Conservation (phyloP, 106 monocot genomes). For the Gastrodia elata region DNA sequence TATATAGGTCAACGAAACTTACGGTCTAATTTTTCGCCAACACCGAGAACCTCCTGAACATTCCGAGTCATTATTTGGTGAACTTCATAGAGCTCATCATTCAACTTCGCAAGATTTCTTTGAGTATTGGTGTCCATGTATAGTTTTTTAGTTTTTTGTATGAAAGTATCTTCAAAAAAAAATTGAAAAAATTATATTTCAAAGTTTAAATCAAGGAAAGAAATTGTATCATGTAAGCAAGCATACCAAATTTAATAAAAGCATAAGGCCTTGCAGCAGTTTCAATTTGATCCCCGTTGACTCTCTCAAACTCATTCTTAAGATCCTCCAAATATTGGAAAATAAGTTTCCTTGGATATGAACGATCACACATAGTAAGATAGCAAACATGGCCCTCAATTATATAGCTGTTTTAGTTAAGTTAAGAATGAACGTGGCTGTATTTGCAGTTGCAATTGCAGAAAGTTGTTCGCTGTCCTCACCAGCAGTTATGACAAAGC, state of each 20-base stretch:
- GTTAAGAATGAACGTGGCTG: constrained; percentile 15
- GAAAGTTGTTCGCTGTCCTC: background rate
- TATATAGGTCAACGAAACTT: constrained; percentile 25
- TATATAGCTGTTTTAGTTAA: constrained; percentile 70
- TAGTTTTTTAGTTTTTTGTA: constrained; percentile 96
- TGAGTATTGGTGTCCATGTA: constrained; percentile 92
- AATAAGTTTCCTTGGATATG: constrained; percentile 97
- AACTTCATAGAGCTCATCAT: constrained; percentile 97
- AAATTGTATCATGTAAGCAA: background rate
- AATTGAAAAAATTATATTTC: constrained; percentile 6
- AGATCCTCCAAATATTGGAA: constrained; percentile 98
- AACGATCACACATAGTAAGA: constrained; percentile 97
- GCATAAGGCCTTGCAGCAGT: constrained; percentile 98
- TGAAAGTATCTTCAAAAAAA: constrained; percentile 72
- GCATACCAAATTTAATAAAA: constrained; percentile 95
- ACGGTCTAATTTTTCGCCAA: constrained; percentile 97
- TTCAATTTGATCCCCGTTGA: constrained; percentile 87
- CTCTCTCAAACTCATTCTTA: constrained; percentile 95
- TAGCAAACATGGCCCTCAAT: constrained; percentile 98
- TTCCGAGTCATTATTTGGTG: constrained; percentile 99
- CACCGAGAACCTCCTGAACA: constrained; percentile 98
- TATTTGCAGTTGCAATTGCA: background rate
- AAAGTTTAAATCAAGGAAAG: background rate
- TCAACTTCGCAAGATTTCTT: constrained; percentile 86
- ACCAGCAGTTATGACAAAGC: background rate